Conservation (phyloP, 2,329 filamentous ascomycete genomes). For the Penicillium sp. region DNA sequence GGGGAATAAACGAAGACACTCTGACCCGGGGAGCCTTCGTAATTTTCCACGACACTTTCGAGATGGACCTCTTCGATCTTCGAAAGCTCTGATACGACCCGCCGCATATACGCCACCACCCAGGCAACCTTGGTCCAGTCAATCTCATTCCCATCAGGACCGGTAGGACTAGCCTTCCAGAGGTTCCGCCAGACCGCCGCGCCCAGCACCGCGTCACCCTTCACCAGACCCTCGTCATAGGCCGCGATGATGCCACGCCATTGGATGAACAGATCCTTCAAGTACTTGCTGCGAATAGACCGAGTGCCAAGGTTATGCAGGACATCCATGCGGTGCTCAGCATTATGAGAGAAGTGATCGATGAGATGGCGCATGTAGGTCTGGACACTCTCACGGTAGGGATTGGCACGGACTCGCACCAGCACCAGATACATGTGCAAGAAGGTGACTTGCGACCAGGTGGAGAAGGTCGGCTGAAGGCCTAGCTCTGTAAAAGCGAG, state of each 20-base stretch:
- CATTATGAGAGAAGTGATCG: constrained; percentile 73
- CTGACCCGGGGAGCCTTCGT: constrained; percentile 32
- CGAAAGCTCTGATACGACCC: constrained; percentile 51
- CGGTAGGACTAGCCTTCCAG: constrained; percentile 63
- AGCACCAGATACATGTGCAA: constrained; percentile 91
- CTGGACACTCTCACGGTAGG: constrained; percentile 57
- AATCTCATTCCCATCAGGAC: constrained; percentile 43
- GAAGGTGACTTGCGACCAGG: constrained; percentile 94
- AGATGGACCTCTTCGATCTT: constrained; percentile 50
- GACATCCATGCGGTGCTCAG: constrained; percentile 62
- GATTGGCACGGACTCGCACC: constrained; percentile 73
- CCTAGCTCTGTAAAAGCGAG: constrained; percentile 56
- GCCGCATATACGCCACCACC: constrained; percentile 59
- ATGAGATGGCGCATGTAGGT: constrained; percentile 85
- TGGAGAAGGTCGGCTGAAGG: constrained; percentile 81
- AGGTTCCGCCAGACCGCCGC: constrained; percentile 89
- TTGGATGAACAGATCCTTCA: constrained; percentile 86
- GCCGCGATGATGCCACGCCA: constrained; percentile 83
- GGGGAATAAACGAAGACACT: constrained; percentile 33
- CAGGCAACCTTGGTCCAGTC: constrained; percentile 56
- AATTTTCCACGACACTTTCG: constrained; percentile 44
- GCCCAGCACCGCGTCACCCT: constrained; percentile 44
- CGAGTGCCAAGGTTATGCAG: constrained; percentile 48
- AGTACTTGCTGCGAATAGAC: constrained; percentile 53
- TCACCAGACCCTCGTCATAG: constrained; percentile 44